These are phyloP conservation scores for Exophiala viscosa DNA, from an alignment of 2,329 filamentous ascomycete species.

Conservation along the genomic window DNA sequence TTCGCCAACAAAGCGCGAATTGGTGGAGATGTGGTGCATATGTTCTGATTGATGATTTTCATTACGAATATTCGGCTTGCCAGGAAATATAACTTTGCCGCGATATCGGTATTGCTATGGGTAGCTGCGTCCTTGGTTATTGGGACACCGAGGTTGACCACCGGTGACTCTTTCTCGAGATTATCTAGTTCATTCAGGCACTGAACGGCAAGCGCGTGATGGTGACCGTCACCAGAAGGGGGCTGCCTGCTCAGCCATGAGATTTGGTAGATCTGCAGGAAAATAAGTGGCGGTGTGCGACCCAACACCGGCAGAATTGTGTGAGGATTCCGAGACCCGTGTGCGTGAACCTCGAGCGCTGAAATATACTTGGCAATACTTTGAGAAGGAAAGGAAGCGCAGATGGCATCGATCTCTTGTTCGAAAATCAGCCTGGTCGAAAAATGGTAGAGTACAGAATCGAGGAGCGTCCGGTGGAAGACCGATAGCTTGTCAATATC, in stretches of 20 bases:
- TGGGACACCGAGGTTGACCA: background rate
- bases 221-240: conserved; percentile 3
- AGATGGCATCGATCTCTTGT: conserved; percentile 16
- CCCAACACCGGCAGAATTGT: conserved; percentile 19
- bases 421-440: conserved; percentile 21
- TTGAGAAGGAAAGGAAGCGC: conserved; percentile 12
- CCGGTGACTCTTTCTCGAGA: conserved; percentile 4
- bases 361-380: conserved; percentile 21
- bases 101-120: conserved; percentile 11
- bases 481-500: conserved; percentile 13
- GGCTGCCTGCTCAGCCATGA: conserved; percentile 21
- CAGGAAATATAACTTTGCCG: conserved; percentile 19
- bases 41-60: conserved; percentile 14
- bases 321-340: background rate
- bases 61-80: conserved; percentile 15
- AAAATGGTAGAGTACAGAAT: conserved; percentile 21
- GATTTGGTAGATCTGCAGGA: conserved; percentile 21
- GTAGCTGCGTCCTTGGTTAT: background rate
- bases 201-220: conserved; percentile 14
- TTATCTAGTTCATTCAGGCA: conserved; percentile 13
- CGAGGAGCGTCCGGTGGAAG: conserved; percentile 19
- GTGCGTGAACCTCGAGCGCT: conserved; percentile 6
- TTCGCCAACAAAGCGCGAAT: conserved; percentile 6
- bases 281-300: conserved; percentile 12
- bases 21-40: conserved; percentile 6